Evolutionary conservation across 176 grass and related monocot species (phyloP).

Genomic region (Chloris gayana): DNA sequence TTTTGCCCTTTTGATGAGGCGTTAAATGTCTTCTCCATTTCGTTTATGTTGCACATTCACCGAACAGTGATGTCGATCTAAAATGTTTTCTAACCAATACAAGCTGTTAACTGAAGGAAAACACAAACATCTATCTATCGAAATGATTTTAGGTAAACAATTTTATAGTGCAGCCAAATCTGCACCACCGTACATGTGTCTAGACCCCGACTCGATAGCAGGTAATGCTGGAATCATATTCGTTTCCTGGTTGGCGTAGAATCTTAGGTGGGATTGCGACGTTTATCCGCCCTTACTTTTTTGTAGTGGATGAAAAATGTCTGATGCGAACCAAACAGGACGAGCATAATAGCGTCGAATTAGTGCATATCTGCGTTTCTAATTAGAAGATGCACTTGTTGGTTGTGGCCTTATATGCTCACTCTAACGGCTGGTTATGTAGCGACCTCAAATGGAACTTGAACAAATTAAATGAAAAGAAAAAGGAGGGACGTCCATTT

Average conservation of each 20-base stretch:
- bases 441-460: no score
- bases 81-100: not conserved
- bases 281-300: not conserved
- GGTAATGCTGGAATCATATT: constrained; percentile 27
- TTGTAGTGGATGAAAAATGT: not conserved
- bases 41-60: no score
- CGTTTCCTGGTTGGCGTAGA: not conserved
- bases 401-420: no score
- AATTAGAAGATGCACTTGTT: no score
- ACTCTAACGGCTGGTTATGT: no score
- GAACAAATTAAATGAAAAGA: no score
- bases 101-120: not conserved
- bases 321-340: not conserved
- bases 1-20: no score
- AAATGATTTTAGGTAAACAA: not conserved
- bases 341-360: not conserved
- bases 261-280: not conserved
- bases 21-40: no score
- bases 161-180: not conserved
- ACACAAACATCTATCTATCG: not conserved
- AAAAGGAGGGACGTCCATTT: not conserved
- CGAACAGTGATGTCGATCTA: not conserved
- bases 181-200: constrained; percentile 27
- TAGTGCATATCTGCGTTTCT: no score
- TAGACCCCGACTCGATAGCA: not conserved